phyloP scores from a whole-genome alignment of 345 rosid species.

The Mercurialis annua region DNA sequence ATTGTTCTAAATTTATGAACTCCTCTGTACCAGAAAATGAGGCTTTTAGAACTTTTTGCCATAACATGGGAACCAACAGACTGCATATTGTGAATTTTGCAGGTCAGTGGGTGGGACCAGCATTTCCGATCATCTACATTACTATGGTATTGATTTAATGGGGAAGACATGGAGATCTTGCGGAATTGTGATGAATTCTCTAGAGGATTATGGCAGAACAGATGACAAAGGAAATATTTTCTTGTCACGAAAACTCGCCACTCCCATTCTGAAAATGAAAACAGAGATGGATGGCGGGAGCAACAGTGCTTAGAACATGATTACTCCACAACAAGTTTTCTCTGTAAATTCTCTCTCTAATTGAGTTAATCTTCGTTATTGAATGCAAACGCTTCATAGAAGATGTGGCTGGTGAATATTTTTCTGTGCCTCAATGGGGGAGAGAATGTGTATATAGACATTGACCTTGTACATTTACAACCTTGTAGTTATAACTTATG shows the following conservation, averaged over 20 bases:
- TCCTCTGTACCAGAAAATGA: neutral
- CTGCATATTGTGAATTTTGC: constrained; percentile 14
- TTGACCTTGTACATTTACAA: constrained; percentile 5
- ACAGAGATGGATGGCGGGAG: constrained; percentile 13
- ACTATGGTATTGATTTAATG: constrained; percentile 62
- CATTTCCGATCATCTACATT: constrained; percentile 64
- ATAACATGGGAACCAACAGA: neutral
- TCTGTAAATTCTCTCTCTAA: neutral
- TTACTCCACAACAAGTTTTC: neutral
- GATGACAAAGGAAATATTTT: constrained; percentile 65
- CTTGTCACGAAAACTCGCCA: constrained; percentile 41
- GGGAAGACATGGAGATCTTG: constrained; percentile 61
- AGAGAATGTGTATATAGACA: constrained; percentile 14
- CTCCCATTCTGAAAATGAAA: constrained; percentile 28
- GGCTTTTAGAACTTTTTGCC: neutral
- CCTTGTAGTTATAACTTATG: constrained; percentile 10
- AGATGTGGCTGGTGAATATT: neutral
- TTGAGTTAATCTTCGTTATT: neutral
- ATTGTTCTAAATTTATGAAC: neutral
- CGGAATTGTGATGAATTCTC: constrained; percentile 58
- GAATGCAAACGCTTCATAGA: neutral
- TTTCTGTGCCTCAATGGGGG: neutral
- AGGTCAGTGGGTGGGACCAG: constrained; percentile 83
- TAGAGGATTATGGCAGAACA: constrained; percentile 38
- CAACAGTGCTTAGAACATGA: constrained; percentile 6